phyloP scores from a whole-genome alignment of 495 filamentous ascomycete genomes.

The Aspergillus sclerotioniger region DNA sequence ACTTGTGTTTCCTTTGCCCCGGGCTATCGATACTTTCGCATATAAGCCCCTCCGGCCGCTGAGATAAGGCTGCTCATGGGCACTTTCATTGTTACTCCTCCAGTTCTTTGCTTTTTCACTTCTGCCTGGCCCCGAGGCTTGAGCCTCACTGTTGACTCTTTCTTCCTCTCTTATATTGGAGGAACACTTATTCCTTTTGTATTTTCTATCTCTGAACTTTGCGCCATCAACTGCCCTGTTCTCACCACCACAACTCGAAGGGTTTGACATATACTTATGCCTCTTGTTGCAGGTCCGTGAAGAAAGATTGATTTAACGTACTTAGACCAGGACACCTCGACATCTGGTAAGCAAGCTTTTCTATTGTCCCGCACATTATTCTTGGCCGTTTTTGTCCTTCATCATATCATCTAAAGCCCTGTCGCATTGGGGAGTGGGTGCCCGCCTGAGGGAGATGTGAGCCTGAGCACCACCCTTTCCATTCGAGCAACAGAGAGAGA shows the following conservation, averaged over 20 bases:
- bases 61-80: slow-evolving; percentile 3
- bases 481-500: neutral
- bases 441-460: neutral
- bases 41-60: slow-evolving; percentile 4
- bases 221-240: neutral
- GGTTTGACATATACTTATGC: neutral
- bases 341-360: slow-evolving; percentile 1
- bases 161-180: neutral
- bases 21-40: neutral
- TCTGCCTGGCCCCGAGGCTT: neutral
- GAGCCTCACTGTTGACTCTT: neutral
- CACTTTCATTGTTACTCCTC: neutral
- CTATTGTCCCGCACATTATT: neutral
- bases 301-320: neutral
- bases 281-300: neutral
- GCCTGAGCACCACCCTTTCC: neutral
- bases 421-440: too few relatives aligned
- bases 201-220: neutral
- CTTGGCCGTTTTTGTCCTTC: neutral
- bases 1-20: neutral
- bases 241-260: neutral
- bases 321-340: neutral
- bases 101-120: slow-evolving; percentile 4
- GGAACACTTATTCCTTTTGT: neutral
- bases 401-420: neutral